These are phyloP conservation scores for Saccharomycopsis javanensis DNA, from an alignment of 805 yeast genomes.

Conservation along the genomic window DNA sequence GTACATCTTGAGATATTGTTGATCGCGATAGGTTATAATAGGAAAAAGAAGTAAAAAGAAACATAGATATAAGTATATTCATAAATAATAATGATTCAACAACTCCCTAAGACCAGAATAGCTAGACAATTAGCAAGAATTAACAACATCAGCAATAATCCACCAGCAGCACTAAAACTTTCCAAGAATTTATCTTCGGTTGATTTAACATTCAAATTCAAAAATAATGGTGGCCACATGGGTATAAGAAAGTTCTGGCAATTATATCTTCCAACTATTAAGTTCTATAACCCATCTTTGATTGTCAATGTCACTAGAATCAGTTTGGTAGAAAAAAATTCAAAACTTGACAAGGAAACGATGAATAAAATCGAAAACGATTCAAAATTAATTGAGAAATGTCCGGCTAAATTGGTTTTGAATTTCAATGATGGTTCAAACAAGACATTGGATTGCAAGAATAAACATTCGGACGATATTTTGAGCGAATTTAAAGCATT, in stretches of 20 bases:
- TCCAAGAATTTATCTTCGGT: constrained; percentile 30
- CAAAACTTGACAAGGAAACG: constrained; percentile 22
- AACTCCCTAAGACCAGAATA: constrained; percentile 30
- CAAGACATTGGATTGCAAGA: constrained; percentile 34
- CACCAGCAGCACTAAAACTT: constrained; percentile 26
- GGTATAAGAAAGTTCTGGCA: constrained; percentile 50
- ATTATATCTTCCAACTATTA: constrained; percentile 40
- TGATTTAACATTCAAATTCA: constrained; percentile 35
- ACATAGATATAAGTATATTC: neutral
- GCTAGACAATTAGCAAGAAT: constrained; percentile 35
- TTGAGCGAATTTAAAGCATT: constrained; percentile 28
- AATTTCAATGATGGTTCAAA: constrained; percentile 22
- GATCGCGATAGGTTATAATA: no score
- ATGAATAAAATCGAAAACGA: constrained; percentile 29
- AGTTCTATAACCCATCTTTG: constrained; percentile 43
- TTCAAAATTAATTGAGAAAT: constrained; percentile 22
- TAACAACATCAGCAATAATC: constrained; percentile 34
- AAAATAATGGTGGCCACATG: constrained; percentile 33
- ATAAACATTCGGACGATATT: constrained; percentile 31
- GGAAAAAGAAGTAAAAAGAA: neutral
- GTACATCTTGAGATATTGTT: no score
- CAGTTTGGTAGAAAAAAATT: constrained; percentile 11
- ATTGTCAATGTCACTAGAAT: constrained; percentile 39
- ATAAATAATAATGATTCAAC: neutral
- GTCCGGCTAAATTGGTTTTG: constrained; percentile 34